Percentiles rank a stretch among this genome's conserved stretches.
Evolutionary conservation across 2,329 filamentous ascomycete species (phyloP).

Genomic region (Chrysosporium keratinophilum): DNA sequence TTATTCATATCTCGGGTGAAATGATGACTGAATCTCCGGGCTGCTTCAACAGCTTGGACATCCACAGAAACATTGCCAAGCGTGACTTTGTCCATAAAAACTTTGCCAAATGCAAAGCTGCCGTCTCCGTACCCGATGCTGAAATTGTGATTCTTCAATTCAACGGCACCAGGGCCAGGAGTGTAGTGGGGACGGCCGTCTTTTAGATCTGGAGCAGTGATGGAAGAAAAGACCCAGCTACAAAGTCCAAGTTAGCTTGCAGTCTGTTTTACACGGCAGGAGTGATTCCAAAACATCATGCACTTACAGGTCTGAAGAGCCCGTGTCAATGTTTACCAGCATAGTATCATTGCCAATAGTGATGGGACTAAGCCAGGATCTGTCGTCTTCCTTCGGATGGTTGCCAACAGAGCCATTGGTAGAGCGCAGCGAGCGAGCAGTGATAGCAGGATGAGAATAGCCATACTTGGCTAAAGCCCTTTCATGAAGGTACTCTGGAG

Average conservation of each 20-base stretch:
- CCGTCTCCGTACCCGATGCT: conserved; percentile 56
- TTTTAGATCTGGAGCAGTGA: conserved; percentile 43
- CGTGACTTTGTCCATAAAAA: conserved; percentile 55
- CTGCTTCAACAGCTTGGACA: conserved; percentile 56
- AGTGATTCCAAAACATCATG: neutral
- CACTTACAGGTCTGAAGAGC: conserved; percentile 54
- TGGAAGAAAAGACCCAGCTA: conserved; percentile 57
- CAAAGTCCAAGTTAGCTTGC: neutral
- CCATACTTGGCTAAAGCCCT: conserved; percentile 1
- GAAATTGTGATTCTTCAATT: conserved; percentile 46
- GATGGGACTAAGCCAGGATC: conserved; percentile 53
- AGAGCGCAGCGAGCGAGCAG: neutral
- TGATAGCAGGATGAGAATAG: neutral
- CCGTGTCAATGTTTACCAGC: conserved; percentile 62
- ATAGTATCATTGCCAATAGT: conserved; percentile 53
- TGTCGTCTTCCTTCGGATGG: conserved; percentile 43
- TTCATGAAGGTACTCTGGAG: neutral
- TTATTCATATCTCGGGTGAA: conserved; percentile 40
- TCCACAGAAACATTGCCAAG: conserved; percentile 51
- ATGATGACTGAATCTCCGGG: conserved; percentile 44
- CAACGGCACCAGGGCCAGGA: conserved; percentile 39
- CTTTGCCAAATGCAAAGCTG: conserved; percentile 51
- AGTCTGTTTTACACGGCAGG: neutral
- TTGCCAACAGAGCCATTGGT: conserved; percentile 21
- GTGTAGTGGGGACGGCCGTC: conserved; percentile 50